Evolutionary conservation across 2,329 filamentous ascomycete genomes (phyloP).

Genomic region (Colletotrichum gigasporum): DNA sequence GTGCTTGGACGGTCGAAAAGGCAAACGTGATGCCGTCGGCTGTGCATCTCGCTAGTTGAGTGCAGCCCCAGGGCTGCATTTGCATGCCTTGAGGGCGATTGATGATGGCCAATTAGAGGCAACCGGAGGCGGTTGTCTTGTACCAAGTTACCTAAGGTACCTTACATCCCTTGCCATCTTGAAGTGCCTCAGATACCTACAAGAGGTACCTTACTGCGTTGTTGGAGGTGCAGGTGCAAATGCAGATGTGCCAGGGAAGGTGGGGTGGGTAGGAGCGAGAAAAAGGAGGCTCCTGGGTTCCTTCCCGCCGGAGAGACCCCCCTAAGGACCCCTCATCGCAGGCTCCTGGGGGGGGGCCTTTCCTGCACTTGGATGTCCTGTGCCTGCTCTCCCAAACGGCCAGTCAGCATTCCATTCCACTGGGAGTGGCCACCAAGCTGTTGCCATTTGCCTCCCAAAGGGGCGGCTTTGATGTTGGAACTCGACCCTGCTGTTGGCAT

Average conservation of each 20-base stretch:
- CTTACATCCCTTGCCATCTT: no score
- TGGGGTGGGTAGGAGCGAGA: background rate
- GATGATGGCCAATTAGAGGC: no score
- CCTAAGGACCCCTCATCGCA: background rate
- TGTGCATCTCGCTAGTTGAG: no score
- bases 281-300: background rate
- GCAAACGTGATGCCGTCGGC: no score
- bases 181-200: no score
- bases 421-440: background rate
- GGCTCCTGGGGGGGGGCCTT: background rate
- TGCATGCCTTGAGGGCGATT: no score
- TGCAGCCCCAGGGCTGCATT: no score
- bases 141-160: no score
- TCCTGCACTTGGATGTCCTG: background rate
- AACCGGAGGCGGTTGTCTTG: no score
- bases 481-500: background rate
- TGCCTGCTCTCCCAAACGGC: background rate
- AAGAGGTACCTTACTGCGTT: no score
- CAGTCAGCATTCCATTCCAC: background rate
- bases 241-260: no score
- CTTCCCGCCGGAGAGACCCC: slow-evolving; percentile 10
- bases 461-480: background rate
- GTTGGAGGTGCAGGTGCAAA: no score
- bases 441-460: slow-evolving; percentile 10
- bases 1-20: background rate